phyloP scores from a whole-genome alignment of 768 basidiomycete species.

The Russula foetens region DNA sequence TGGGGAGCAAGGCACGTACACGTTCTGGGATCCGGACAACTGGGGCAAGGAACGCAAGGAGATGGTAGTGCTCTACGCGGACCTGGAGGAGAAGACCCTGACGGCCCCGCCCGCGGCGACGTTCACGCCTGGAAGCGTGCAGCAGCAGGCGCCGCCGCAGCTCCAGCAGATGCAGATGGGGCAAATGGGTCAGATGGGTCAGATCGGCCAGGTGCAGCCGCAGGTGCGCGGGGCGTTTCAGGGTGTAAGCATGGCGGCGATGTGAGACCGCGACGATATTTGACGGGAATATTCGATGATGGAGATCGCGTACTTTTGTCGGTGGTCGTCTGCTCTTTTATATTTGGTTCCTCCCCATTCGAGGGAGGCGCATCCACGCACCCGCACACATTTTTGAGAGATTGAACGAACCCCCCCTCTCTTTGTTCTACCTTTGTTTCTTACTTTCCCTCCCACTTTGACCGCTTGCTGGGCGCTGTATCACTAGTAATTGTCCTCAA shows the following conservation, averaged over 20 bases:
- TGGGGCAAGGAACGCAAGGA: slow-evolving; percentile 27
- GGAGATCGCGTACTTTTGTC: neutral
- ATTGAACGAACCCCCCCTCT: neutral
- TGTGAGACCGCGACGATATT: slow-evolving; percentile 3
- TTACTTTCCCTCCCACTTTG: neutral
- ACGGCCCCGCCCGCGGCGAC: slow-evolving; percentile 14
- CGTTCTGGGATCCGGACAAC: slow-evolving; percentile 34
- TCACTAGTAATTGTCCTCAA: slow-evolving; percentile 13
- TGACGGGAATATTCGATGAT: neutral
- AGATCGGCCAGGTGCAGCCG: slow-evolving; percentile 13
- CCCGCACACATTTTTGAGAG: neutral
- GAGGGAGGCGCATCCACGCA: neutral
- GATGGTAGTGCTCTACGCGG: slow-evolving; percentile 23
- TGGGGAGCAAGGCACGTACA: slow-evolving; percentile 65
- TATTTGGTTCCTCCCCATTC: neutral
- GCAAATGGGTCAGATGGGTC: slow-evolving; percentile 4
- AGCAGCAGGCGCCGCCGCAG: slow-evolving; percentile 3
- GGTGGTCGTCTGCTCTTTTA: neutral
- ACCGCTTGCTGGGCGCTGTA: slow-evolving; percentile 12
- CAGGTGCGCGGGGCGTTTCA: slow-evolving; percentile 21
- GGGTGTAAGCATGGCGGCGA: slow-evolving; percentile 21
- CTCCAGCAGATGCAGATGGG: slow-evolving; percentile 16
- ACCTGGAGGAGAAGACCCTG: slow-evolving; percentile 23
- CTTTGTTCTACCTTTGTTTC: neutral
- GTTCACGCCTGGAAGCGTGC: slow-evolving; percentile 3